Evolutionary conservation across 768 basidiomycete genomes (phyloP).

Genomic region (Phlegmacium glaucopus): DNA sequence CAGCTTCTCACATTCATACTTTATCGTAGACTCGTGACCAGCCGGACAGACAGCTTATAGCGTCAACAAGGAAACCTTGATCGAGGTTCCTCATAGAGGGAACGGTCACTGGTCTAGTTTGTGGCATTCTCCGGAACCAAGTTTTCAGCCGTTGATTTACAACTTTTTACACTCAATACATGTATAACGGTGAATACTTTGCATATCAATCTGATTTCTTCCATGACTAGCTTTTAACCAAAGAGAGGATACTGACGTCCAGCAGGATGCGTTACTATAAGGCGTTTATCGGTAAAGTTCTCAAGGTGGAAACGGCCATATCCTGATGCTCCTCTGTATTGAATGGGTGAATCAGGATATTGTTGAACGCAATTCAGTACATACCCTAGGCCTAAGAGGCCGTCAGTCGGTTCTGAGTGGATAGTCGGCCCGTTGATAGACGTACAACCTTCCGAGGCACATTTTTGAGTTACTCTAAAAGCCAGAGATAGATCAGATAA

Average conservation of each 20-base stretch:
- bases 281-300: constrained; percentile 44
- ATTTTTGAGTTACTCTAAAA: background rate
- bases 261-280: constrained; percentile 39
- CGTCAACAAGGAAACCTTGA: too few relatives aligned
- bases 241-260: constrained; percentile 21
- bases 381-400: constrained; percentile 45
- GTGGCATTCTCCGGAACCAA: too few relatives aligned
- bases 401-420: constrained; percentile 37
- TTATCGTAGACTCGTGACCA: too few relatives aligned
- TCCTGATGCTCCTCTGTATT: constrained; percentile 39
- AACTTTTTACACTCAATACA: background rate
- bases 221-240: background rate
- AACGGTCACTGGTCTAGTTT: too few relatives aligned
- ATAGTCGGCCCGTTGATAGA: constrained; percentile 56
- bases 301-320: constrained; percentile 53
- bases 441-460: constrained; percentile 35
- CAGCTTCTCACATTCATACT: too few relatives aligned
- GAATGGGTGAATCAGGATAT: background rate
- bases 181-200: background rate
- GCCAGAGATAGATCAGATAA: background rate
- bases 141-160: too few relatives aligned
- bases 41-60: too few relatives aligned
- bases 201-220: background rate
- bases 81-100: too few relatives aligned
- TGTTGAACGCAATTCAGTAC: constrained; percentile 8